Percentiles rank a stretch among this genome's conserved stretches.
Conservation (phyloP, 371 early-diverging fungal genomes). For the Umbelopsis sp. region DNA sequence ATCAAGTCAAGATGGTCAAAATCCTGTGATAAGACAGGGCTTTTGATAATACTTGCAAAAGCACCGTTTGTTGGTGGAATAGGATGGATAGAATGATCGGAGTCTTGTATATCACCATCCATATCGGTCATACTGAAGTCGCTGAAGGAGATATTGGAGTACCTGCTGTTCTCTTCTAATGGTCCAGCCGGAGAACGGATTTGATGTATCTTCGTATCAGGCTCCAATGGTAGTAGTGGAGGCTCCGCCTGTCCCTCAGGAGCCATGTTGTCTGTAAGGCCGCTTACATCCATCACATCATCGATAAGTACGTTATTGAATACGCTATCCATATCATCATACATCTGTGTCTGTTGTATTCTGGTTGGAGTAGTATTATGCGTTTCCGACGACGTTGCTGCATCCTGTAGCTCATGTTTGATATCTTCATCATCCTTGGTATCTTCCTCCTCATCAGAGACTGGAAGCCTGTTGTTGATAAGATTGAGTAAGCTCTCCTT, state of each 20-base stretch:
- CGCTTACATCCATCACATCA: neutral
- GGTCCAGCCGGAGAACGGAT: neutral
- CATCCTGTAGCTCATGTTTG: no score
- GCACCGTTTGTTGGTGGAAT: neutral
- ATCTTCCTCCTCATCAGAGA: neutral
- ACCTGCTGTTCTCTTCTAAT: neutral
- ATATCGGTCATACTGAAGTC: neutral
- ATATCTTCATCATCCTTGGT: neutral
- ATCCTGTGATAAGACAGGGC: neutral
- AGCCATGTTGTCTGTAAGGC: neutral
- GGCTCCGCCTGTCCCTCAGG: neutral
- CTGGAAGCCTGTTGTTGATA: neutral
- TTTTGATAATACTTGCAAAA: no score
- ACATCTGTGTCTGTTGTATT: neutral
- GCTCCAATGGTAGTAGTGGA: no score
- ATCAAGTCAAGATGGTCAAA: neutral
- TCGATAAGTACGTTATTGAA: neutral
- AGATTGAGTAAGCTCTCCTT: neutral
- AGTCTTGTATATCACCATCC: neutral
- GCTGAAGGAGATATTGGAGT: neutral
- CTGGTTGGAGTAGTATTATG: no score
- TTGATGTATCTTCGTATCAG: neutral
- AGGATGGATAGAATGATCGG: neutral
- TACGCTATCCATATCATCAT: conserved; percentile 12
- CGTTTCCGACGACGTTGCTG: no score